phyloP scores from a whole-genome alignment of 306 rosid genomes.

The Vigna angularis region DNA sequence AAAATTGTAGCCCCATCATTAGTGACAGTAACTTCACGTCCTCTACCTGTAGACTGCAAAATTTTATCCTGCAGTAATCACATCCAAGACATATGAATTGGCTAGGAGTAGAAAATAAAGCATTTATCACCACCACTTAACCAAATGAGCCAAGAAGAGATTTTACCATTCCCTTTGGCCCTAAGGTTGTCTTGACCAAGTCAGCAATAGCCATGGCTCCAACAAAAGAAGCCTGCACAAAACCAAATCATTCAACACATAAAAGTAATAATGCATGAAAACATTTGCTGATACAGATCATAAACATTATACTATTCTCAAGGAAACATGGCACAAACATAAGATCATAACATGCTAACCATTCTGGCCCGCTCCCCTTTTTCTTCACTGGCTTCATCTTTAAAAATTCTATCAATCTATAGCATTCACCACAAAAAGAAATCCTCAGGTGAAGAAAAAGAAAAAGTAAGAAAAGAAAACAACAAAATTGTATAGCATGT shows the following conservation, averaged over 20 bases:
- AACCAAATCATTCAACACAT: conserved; percentile 16
- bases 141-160: not conserved
- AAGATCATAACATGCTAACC: conserved; percentile 58
- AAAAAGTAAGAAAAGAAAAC: not conserved
- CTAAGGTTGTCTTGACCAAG: conserved; percentile 94
- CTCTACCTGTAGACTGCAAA: conserved; percentile 96
- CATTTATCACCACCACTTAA: not conserved
- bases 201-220: conserved; percentile 98
- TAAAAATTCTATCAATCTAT: conserved; percentile 74
- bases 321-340: conserved; percentile 23
- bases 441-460: not conserved
- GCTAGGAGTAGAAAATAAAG: conserved; percentile 10
- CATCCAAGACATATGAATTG: conserved; percentile 19
- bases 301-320: not conserved
- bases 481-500: conserved; percentile 12
- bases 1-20: conserved; percentile 98
- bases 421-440: conserved; percentile 40
- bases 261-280: not conserved
- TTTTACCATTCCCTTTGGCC: conserved; percentile 96
- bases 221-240: conserved; percentile 80
- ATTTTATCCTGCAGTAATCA: conserved; percentile 78
- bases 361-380: conserved; percentile 97
- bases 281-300: not conserved
- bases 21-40: conserved; percentile 81
- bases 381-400: conserved; percentile 96